A percentile compares a stretch with the other conserved stretches of the same genome.
These are phyloP conservation scores for Fusarium brachygibbosum DNA, from an alignment of 2,329 filamentous ascomycete genomes.

Conservation along the genomic window DNA sequence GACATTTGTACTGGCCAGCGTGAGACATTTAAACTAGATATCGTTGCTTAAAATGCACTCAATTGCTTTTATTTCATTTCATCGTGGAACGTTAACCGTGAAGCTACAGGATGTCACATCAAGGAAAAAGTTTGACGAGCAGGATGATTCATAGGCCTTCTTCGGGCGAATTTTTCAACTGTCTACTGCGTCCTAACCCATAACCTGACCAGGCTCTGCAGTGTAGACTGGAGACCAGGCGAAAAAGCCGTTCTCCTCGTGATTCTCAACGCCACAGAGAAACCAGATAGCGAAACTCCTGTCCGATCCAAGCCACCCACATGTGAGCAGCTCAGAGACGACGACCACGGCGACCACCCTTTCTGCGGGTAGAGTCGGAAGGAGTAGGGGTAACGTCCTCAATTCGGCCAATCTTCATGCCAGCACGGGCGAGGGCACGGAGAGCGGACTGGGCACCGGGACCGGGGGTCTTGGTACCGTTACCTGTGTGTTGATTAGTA, in stretches of 20 bases:
- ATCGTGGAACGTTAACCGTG: conserved; percentile 31
- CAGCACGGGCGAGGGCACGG: conserved; percentile 97
- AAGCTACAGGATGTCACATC: conserved; percentile 35
- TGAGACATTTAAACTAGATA: conserved; percentile 22
- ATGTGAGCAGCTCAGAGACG: conserved; percentile 80
- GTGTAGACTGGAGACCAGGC: conserved; percentile 73
- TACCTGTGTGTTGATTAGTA: conserved; percentile 68
- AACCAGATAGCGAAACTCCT: conserved; percentile 62
- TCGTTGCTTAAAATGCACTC: neutral
- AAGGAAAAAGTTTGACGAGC: conserved; percentile 49
- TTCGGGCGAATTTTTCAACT: conserved; percentile 60
- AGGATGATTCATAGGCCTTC: conserved; percentile 59
- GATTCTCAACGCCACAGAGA: conserved; percentile 76
- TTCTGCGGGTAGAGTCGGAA: conserved; percentile 99
- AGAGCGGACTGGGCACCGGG: conserved; percentile 99
- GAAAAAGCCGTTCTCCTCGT: conserved; percentile 78
- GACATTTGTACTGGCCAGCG: conserved; percentile 10
- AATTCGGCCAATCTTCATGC: conserved; percentile 99
- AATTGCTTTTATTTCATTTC: conserved; percentile 18
- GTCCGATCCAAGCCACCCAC: conserved; percentile 52
- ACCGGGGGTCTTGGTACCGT: conserved; percentile 99
- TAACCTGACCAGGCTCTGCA: conserved; percentile 58
- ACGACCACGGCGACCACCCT: conserved; percentile 99
- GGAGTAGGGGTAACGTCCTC: conserved; percentile 99
- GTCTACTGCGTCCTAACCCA: conserved; percentile 55